Evolutionary conservation across 306 rosid genomes (phyloP).

Genomic region (Vicia villosa): DNA sequence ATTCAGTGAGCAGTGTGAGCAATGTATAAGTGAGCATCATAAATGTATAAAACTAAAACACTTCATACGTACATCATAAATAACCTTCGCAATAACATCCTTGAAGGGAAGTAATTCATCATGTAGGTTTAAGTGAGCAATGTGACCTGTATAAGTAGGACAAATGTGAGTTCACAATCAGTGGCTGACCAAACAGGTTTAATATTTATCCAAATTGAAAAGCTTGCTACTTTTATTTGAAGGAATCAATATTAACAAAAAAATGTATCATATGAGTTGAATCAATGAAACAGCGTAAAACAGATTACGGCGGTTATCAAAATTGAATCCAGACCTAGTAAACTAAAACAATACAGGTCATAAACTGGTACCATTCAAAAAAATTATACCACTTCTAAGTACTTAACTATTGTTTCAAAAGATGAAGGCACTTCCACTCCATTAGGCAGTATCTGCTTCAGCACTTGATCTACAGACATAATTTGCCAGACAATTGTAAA

Average conservation of each 20-base stretch:
- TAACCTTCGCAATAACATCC: slow-evolving; percentile 89
- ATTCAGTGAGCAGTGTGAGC: too few species aligned
- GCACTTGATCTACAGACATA: slow-evolving; percentile 69
- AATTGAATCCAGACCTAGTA: slow-evolving; percentile 13
- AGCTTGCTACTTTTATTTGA: slow-evolving; percentile 3
- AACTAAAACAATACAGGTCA: slow-evolving; percentile 19
- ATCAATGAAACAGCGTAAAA: neutral
- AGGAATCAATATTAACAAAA: neutral
- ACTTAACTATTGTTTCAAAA: slow-evolving; percentile 93
- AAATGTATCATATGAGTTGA: neutral
- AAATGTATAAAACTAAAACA: slow-evolving; percentile 1
- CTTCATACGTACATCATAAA: slow-evolving; percentile 72
- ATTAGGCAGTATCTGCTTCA: slow-evolving; percentile 84
- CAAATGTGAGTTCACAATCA: slow-evolving; percentile 41
- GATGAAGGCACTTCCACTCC: slow-evolving; percentile 93
- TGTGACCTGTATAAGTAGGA: slow-evolving; percentile 71
- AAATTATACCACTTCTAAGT: slow-evolving; percentile 41
- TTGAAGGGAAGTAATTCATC: slow-evolving; percentile 84
- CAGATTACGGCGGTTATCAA: neutral
- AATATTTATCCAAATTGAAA: slow-evolving; percentile 19
- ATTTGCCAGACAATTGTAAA: slow-evolving; percentile 7
- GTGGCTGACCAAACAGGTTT: slow-evolving; percentile 28
- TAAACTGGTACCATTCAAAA: slow-evolving; percentile 12
- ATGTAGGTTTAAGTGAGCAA: slow-evolving; percentile 92
- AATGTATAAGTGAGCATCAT: too few species aligned